Base-by-base conservation (phyloP, 768 basidiomycete species). In the Russula ochroleuca region DNA sequence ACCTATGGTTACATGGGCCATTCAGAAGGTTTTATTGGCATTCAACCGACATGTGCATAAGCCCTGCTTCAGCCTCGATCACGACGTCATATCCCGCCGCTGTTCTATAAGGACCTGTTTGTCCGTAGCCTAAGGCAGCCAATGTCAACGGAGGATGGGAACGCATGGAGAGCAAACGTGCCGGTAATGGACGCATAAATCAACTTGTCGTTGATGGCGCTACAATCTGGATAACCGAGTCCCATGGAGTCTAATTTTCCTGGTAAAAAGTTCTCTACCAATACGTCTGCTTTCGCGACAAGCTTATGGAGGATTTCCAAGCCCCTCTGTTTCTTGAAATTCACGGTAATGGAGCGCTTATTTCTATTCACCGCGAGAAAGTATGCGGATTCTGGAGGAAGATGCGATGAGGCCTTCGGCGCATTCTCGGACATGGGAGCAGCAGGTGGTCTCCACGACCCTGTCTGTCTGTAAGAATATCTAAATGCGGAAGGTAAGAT, bases 111-210 rank as follows among this genome's bases (percentile, higher is more conserved):
- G 95, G 95, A 1, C 95, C 95, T 0, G 91, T 94, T 69, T 97
- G 95, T 1, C 88, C 88, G 67, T 90, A 90, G 17, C 88, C 89
- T 86, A 63, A 21, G 75, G 61, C 28, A n/a, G 9, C 19, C 50
- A 49, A 33, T 19, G 40, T 52, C 47, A 37, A 38, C 31, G 25
- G 40, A 49, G 7, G 5, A 35, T 43, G 5, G 5, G 41, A 17
- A 50, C 17, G 8, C 8, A 38, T 17, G n/a, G 11, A 10, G 15
- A 33, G 25, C 21, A 23, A 25, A 70, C 78, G 48, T 67, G 92
- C 93, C 92, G 15, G 92, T 92, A 65, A 98, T 87, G 15, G 90
- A 92, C 48, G 92, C 84, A 71, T 98, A 98, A 28, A 98, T 87
- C 51, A 98, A 77, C 28, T 80, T 75, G 5, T 87, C 85, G 69